Evolutionary conservation across 257 asterid genomes (phyloP).

Genomic region (Solanum medicagineum): DNA sequence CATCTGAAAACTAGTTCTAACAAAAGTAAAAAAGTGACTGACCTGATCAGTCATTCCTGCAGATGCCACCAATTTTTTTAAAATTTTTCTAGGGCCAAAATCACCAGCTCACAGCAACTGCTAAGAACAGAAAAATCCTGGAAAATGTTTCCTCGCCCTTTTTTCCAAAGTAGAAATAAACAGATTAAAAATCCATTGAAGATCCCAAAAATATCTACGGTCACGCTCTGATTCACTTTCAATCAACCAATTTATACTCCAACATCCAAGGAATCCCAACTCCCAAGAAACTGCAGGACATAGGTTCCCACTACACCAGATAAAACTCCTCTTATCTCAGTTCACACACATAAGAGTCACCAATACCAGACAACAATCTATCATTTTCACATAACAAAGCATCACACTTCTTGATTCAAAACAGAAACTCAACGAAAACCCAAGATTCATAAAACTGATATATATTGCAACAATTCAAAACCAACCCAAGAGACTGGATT

Average conservation of each 20-base stretch:
- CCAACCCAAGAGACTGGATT: not conserved
- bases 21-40: not conserved
- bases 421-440: not conserved
- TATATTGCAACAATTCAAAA: not conserved
- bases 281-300: not conserved
- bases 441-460: not conserved
- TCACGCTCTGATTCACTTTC: not conserved
- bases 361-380: not conserved
- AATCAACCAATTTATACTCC: not conserved
- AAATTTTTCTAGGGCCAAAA: not conserved
- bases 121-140: not conserved
- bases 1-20: not conserved
- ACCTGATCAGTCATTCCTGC: constrained; percentile 41
- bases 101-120: not conserved
- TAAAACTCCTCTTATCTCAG: not conserved
- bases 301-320: not conserved
- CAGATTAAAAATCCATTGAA: not conserved
- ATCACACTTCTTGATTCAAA: constrained; percentile 6
- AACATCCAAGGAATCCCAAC: not conserved
- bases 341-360: not conserved
- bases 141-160: not conserved
- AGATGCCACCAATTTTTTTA: constrained; percentile 11
- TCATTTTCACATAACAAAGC: not conserved
- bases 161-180: not conserved
- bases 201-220: not conserved